Conservation (phyloP, 1,284 basidiomycete genomes). For the Hemileia vastatrix region DNA sequence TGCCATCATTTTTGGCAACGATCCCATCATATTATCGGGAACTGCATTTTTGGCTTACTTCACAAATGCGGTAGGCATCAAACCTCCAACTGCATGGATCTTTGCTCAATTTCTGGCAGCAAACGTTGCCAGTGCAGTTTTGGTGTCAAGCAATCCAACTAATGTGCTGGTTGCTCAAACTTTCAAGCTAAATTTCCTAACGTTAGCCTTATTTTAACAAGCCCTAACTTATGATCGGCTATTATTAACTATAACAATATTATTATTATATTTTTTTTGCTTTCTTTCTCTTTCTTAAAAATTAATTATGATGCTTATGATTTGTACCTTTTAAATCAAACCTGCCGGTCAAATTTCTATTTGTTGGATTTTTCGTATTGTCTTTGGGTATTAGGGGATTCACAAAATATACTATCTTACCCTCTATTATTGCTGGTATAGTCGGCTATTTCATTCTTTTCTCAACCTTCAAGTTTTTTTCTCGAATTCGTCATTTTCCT, state of each 20-base stretch:
- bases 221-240: too few species aligned
- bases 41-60: slow-evolving; percentile 81
- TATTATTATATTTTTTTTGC: too few species aligned
- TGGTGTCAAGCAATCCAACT: slow-evolving; percentile 31
- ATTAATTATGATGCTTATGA: not conserved
- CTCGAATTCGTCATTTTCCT: too few species aligned
- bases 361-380: not conserved
- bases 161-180: slow-evolving; percentile 22
- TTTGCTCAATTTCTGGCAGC: slow-evolving; percentile 63
- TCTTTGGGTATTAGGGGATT: slow-evolving; percentile 6
- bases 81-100: slow-evolving; percentile 56
- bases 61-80: slow-evolving; percentile 59
- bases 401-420: slow-evolving; percentile 21
- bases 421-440: slow-evolving; percentile 10
- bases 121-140: slow-evolving; percentile 56
- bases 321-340: not conserved
- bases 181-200: slow-evolving; percentile 21
- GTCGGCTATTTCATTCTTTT: slow-evolving; percentile 15
- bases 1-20: slow-evolving; percentile 75
- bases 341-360: not conserved
- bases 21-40: slow-evolving; percentile 50
- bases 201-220: slow-evolving; percentile 8
- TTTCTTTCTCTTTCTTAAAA: not conserved
- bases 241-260: too few species aligned
- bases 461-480: not conserved